Percentiles rank a stretch among this genome's conserved stretches.
These are phyloP conservation scores for Colletotrichum orchidophilum DNA, from an alignment of 2,329 filamentous ascomycete species.

Conservation along the genomic window DNA sequence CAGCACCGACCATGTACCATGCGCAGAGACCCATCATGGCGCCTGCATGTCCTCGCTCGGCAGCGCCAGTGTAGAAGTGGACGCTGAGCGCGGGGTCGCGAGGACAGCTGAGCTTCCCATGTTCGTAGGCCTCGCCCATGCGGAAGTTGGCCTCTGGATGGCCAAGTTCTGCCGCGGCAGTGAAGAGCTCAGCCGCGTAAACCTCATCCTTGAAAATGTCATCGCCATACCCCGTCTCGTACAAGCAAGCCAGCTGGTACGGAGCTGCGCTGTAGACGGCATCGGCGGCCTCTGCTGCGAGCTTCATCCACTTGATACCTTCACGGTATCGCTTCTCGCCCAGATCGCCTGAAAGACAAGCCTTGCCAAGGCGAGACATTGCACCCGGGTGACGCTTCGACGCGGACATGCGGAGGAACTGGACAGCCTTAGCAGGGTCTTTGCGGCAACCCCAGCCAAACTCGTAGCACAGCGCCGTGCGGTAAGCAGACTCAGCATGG, in stretches of 20 bases:
- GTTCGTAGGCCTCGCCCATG: conserved; percentile 97
- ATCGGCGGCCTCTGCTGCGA: conserved; percentile 90
- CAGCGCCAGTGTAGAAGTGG: conserved; percentile 96
- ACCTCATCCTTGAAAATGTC: conserved; percentile 91
- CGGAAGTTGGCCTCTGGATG: conserved; percentile 87
- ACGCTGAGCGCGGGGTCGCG: conserved; percentile 92
- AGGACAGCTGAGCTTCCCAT: conserved; percentile 87
- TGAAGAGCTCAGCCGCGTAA: conserved; percentile 94
- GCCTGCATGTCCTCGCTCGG: conserved; percentile 81
- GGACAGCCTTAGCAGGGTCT: conserved; percentile 89
- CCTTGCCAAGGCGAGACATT: conserved; percentile 90
- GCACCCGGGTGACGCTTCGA: conserved; percentile 96
- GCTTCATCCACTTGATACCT: conserved; percentile 95
- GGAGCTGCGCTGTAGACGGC: conserved; percentile 91
- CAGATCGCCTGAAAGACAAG: conserved; percentile 89
- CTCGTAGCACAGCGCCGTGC: conserved; percentile 93
- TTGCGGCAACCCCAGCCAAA: conserved; percentile 97
- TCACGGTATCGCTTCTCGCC: conserved; percentile 89
- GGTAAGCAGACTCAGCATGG: conserved; percentile 94
- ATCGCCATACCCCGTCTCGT: conserved; percentile 92
- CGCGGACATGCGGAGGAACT: conserved; percentile 90
- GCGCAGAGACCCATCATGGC: conserved; percentile 99
- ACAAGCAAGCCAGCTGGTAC: conserved; percentile 87
- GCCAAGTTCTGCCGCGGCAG: conserved; percentile 90
- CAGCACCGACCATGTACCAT: conserved; percentile 97